A percentile compares a stretch with the other conserved stretches of the same genome.
Conservation (phyloP, 352 stramenopile species). For the Phytophthora niederhauseri region DNA sequence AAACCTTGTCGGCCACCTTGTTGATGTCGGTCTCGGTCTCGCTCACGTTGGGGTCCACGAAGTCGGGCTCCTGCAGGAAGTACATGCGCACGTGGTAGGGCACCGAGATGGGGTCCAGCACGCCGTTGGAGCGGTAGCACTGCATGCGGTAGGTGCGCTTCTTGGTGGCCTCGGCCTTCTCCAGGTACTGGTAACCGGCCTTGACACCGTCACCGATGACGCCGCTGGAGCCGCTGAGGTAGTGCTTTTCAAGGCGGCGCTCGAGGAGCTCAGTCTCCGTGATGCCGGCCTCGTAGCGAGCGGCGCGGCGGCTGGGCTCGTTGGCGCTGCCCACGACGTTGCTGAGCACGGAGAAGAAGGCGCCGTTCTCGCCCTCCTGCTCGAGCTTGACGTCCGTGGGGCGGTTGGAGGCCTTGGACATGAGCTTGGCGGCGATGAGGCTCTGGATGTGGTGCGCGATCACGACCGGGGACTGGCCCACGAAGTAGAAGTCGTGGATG, state of each 20-base stretch:
- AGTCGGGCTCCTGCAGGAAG: constrained; percentile 81
- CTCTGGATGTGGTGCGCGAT: constrained; percentile 86
- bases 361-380: constrained; percentile 68
- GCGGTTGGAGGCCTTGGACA: constrained; percentile 77
- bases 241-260: constrained; percentile 81
- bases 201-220: constrained; percentile 83
- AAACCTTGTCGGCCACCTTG: constrained; percentile 78
- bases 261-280: constrained; percentile 80
- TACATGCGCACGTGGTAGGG: constrained; percentile 88
- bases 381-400: constrained; percentile 84
- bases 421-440: constrained; percentile 81
- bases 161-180: constrained; percentile 60
- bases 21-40: constrained; percentile 79
- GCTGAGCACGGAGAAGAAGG: constrained; percentile 84
- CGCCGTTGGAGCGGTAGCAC: constrained; percentile 83
- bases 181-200: constrained; percentile 78
- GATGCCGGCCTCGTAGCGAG: constrained; percentile 53
- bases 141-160: constrained; percentile 78
- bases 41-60: constrained; percentile 54
- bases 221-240: constrained; percentile 68
- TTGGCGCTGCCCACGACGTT: constrained; percentile 78
- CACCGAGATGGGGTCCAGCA: constrained; percentile 74
- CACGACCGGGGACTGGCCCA: constrained; percentile 56
- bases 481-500: constrained; percentile 88
- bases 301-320: constrained; percentile 51